Base-by-base conservation (phyloP, 768 basidiomycete genomes). In the Coprinopsis marcescibilis region DNA sequence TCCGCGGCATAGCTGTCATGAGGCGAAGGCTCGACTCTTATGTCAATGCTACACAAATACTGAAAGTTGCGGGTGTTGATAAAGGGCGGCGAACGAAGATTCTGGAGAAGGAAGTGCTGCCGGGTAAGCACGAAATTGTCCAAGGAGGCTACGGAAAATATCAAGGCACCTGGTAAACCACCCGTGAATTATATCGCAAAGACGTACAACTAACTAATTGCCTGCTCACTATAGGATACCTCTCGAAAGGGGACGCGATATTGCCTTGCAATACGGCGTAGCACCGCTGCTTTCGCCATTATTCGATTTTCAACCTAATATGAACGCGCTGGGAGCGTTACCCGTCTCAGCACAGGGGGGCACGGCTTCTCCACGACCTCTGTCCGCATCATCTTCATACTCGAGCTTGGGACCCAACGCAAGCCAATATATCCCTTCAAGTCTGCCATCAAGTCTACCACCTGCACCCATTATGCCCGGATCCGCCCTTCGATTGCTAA, bases 101-200 rank as follows among this genome's bases (percentile, higher is more conserved):
- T 45, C 72, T 91, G 12, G 89, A 98, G 75, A 96, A 94, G 65
- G 95, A 99, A 69, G 91, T 99, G 52, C 77, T 94, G 34, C 87
- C 88, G 47, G 93, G 92, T 38, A 85, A 87, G 65, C 91, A 96
- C 65, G 95, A 99, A 66, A 98, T 98, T 63, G 91, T 99, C 4
- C 96, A 98, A 65, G 96, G 96, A 30, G 96, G 96, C 24, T 98
- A 98, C 62, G 96, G 96, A 20, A 95, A 97, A 70, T 99, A 97
- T 63, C 96, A 99, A 65, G 96, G 96, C 54, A 98, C 95, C 47
- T 99, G 96, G 95, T 95, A 59, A 60, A 82, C 57, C 35, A 24
- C 49, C 40, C 38, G 33, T 21, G 46, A 48, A 20, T 10, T 15
- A 14, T 24, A 17, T 30, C 11, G 47, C 30, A 35, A 49, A 55